These are phyloP conservation scores for Saccharomycopsis fodiens DNA, from an alignment of 805 yeast species.

Conservation along the genomic window DNA sequence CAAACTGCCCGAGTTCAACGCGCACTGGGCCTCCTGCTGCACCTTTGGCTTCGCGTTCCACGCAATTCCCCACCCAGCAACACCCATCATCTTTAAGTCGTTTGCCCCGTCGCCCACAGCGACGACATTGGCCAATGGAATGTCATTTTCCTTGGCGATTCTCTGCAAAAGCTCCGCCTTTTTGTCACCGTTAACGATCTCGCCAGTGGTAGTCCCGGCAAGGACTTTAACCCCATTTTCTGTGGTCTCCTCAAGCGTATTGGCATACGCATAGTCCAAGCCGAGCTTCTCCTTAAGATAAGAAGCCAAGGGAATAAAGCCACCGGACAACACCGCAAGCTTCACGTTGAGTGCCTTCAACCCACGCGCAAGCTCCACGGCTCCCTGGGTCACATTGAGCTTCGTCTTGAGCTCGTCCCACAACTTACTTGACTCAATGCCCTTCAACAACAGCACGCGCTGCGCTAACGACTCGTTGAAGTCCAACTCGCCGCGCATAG, in stretches of 20 bases:
- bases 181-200: constrained; percentile 75
- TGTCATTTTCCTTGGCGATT: constrained; percentile 47
- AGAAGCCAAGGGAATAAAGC: constrained; percentile 82
- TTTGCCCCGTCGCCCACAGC: constrained; percentile 98
- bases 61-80: constrained; percentile 90
- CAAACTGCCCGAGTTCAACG: constrained; percentile 67
- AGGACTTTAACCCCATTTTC: constrained; percentile 41
- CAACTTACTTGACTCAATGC: constrained; percentile 61
- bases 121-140: constrained; percentile 47
- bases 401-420: constrained; percentile 74
- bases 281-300: constrained; percentile 59
- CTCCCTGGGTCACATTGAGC: constrained; percentile 80
- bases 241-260: constrained; percentile 44
- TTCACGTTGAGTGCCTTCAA: constrained; percentile 56
- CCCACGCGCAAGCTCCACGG: constrained; percentile 55
- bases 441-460: constrained; percentile 75
- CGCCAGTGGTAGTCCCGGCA: constrained; percentile 73
- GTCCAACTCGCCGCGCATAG: constrained; percentile 96
- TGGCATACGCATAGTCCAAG: constrained; percentile 87
- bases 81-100: constrained; percentile 86
- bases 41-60: constrained; percentile 97
- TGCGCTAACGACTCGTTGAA: constrained; percentile 71
- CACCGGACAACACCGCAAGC: constrained; percentile 89
- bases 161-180: constrained; percentile 68
- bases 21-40: constrained; percentile 73